Base-by-base conservation (phyloP, 2,329 filamentous ascomycete genomes). In the Penicillium sp. region DNA sequence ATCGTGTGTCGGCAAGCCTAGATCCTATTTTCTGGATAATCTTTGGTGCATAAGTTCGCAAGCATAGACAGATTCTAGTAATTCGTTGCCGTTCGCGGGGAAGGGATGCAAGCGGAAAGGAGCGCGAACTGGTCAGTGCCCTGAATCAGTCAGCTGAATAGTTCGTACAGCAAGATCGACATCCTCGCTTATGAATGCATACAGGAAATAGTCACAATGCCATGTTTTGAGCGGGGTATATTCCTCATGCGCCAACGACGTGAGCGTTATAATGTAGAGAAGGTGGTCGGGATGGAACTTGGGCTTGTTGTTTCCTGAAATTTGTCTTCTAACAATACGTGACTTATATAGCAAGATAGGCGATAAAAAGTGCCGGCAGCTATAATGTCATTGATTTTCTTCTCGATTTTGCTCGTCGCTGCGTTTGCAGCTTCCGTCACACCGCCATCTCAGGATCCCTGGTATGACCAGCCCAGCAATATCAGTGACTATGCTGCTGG, bases 381-480 rank as follows among this genome's bases (percentile, higher is more conserved):
- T 39, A n/a, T 24, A n/a, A 7, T 18, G 14, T 11, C 18, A 27
- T 13, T 27, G 2, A 11, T 51, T 35, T 46, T 13, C 27, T n/a
- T 24, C 14, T 33, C 18, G 7, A 3, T 46, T 19, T 14, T 19
- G 1, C 11, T 54, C 10, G n/a, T 3, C 18, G 41, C 51, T n/a
- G 44, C 33, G 7, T 39, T 46, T 18, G 14, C 35, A 6, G 22
- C 53, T 53, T 35, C 49, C 7, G 41, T 54, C 37, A 18, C 31
- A 46, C 58, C 57, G 22, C 62, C 61, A 10, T 58, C 59, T 6
- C 31, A 61, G 10, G 63, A 66, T 47, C 35, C 59, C 13, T 65
- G 55, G 54, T 65, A 65, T 58, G 46, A 37, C 3, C 61, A 65
- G 43, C 63, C 63, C 1, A 44, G 46, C 10, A 61, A 65, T 41